Evolutionary conservation across 805 yeast species (phyloP).

Genomic region (Starmerella sp.): DNA sequence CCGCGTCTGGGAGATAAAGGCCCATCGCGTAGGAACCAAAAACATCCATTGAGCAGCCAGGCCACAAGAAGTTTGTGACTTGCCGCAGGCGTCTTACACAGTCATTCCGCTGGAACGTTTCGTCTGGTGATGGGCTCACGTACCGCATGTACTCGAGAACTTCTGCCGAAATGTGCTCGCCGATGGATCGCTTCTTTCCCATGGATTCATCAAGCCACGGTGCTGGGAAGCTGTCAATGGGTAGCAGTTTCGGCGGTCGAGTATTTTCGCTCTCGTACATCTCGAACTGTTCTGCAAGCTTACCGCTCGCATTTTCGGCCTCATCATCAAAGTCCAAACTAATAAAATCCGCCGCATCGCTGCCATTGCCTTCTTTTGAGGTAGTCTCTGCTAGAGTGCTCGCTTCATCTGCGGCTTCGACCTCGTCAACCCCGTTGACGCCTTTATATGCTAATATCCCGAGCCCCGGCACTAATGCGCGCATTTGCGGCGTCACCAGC

Average conservation of each 20-base stretch:
- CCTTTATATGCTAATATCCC: slow-evolving; percentile 1
- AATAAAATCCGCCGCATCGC: slow-evolving; percentile 1
- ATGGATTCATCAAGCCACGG: slow-evolving; percentile 8
- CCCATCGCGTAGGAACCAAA: slow-evolving; percentile 95
- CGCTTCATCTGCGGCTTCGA: too few relatives aligned
- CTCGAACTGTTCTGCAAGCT: slow-evolving; percentile 15
- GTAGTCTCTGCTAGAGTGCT: neutral
- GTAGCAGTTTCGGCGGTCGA: neutral
- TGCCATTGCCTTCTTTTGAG: neutral
- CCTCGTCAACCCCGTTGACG: neutral
- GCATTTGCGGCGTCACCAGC: neutral
- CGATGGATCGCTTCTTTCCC: slow-evolving; percentile 28
- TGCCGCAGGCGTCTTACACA: slow-evolving; percentile 51
- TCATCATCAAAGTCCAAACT: neutral
- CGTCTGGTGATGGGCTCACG: slow-evolving; percentile 71
- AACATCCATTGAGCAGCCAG: slow-evolving; percentile 64
- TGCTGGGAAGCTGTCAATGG: slow-evolving; percentile 1
- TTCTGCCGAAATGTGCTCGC: slow-evolving; percentile 80
- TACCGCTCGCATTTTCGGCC: neutral
- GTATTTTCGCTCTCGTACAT: slow-evolving; percentile 2
- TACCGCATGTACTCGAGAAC: slow-evolving; percentile 74
- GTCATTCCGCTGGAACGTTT: slow-evolving; percentile 53
- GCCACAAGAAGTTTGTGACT: slow-evolving; percentile 53
- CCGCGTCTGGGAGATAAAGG: slow-evolving; percentile 85
- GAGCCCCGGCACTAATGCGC: neutral